Evolutionary conservation across 768 basidiomycete species (phyloP), one percentile per base, ranked within the genome.

Genomic region (Pluteus cervinus): DNA sequence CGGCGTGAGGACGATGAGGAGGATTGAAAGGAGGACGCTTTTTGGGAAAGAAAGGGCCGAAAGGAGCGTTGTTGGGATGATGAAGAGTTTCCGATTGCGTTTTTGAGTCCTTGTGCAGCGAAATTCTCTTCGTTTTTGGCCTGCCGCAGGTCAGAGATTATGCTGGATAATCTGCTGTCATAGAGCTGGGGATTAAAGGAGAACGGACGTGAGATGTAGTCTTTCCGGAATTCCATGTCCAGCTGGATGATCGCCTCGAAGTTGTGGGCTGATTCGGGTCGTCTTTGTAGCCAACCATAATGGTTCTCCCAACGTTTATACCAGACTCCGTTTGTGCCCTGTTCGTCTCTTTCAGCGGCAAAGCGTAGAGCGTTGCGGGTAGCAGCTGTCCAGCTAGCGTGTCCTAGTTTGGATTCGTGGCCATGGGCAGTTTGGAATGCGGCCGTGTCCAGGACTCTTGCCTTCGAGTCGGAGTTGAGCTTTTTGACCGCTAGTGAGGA

Each of bases 1-100:
- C 38, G 31, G 25, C 29, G 14, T 9, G n/a, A n/a, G n/a, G n/a
- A n/a, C n/a, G n/a, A n/a, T 45, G 41, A 42, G 42, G 41, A 37
- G 43, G 39, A 20, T 15, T 20, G 4, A 15, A 25, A 11, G 21
- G 35, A 5, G 24, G 24, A 3, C 15, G 17, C 14, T 4, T n/a
- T 24, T 3, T 36, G 35, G 23, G 14, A 4, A 11, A 21, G 5
- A 17, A 36, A 36, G 18, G 35, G 35, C 11, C 28, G 17, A 14
- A 23, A 25, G 23, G 21, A 26, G 17, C 9, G n/a, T 17, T n/a
- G 3, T 6, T 12, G 10, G 6, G 3, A 3, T 9, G 8, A 10
- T 4, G n/a, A 26, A 5, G 5, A 16, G 24, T 14, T 16, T 4
- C 3, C 28, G 16, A 32, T 4, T 6, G 8, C 24, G 35, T 3